Base-by-base conservation (phyloP, 768 basidiomycete species). In the Mycena rosella region DNA sequence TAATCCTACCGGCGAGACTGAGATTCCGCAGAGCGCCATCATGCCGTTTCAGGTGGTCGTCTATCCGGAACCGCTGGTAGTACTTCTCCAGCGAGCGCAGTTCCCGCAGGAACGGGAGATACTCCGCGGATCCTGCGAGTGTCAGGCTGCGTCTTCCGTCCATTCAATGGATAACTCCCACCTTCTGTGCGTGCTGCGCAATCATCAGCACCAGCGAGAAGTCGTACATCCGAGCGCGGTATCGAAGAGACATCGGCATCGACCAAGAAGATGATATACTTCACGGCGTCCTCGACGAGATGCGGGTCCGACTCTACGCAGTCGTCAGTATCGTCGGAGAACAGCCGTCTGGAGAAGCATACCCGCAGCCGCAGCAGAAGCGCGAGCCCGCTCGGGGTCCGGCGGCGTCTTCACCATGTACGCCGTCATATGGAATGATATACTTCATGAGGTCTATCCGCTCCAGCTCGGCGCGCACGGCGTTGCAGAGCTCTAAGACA, bases 161-260 rank as follows among this genome's bases (percentile, higher is more conserved):
- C 55, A 49, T 56, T n/a, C 22, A 56, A 52, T 53, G 20, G 24
- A 27, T 17, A n/a, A 5, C 10, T 30, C 57, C 26, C 26, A 96
- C 96, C 88, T 97, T 98, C 77, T 99, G 96, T 52, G 97, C 93
- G 74, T 98, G 92, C 76, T 99, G 98, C 1, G 98, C 96, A 45
- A 99, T 88, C 91, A 99, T 91, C 26, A 99, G 83, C 9, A 98
- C 97, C 20, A 99, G 83, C 30, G 94, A 91, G 81, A 99, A 99
- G 79, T 99, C 96, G 75, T 99, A 99, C 96, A 99, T 99, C 22
- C 98, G 34, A 99, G 86, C 1, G 98, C 98, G 14, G 94, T 93
- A 77, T 99, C 91, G 80, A 97, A 99, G 5, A 99, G 85, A 49
- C 85, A 73, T 99, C 89, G 0, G 96, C 96, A 72, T 99, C 95